Evolutionary conservation across 495 filamentous ascomycete genomes (phyloP).

Genomic region (Penicillium chermesinum): DNA sequence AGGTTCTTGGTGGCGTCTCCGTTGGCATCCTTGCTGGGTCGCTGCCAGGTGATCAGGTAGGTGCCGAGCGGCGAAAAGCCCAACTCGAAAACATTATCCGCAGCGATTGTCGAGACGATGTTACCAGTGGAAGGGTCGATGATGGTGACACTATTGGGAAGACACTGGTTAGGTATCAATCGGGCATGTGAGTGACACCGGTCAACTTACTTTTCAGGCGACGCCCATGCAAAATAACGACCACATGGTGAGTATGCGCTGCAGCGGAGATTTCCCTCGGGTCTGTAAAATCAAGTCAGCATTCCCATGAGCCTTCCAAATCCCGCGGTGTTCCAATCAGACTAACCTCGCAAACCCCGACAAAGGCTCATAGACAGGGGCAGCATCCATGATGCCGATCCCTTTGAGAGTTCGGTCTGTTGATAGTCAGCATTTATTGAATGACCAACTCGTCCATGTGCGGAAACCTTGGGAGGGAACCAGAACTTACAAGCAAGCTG

Average conservation of each 20-base stretch:
- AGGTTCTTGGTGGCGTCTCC: conserved; percentile 92
- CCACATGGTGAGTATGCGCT: conserved; percentile 92
- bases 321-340: too few species aligned
- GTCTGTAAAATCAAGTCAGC: conserved; percentile 43
- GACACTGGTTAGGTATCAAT: conserved; percentile 1
- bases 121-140: conserved; percentile 77
- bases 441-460: too few species aligned
- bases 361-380: conserved; percentile 79
- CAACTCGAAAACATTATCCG: conserved; percentile 83
- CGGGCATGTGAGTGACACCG: neutral
- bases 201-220: conserved; percentile 62
- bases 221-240: conserved; percentile 92
- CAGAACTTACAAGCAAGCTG: conserved; percentile 75
- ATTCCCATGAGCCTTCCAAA: too few species aligned
- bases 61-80: conserved; percentile 90
- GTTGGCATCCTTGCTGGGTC: conserved; percentile 83
- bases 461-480: too few species aligned
- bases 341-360: conserved; percentile 69
- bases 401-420: conserved; percentile 88
- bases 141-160: conserved; percentile 64
- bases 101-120: conserved; percentile 65
- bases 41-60: conserved; percentile 95
- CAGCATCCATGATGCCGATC: conserved; percentile 87
- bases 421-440: conserved; percentile 17
- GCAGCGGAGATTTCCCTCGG: conserved; percentile 91